Evolutionary conservation across 2,329 filamentous ascomycete genomes (phyloP), one percentile per base, ranked within the genome.

Genomic region (Leptodontidium sp.): DNA sequence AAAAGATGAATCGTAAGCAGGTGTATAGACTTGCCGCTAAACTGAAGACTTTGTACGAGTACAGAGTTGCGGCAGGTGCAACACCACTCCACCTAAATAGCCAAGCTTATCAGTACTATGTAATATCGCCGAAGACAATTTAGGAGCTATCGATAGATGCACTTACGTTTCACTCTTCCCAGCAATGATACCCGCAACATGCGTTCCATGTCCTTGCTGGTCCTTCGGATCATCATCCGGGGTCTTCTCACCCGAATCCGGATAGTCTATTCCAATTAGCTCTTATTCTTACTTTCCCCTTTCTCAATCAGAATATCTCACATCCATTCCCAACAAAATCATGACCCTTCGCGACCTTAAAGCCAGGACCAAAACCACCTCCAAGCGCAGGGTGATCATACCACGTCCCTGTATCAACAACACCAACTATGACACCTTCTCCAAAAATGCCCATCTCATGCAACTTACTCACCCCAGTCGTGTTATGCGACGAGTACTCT

Each of bases 331-430:
- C 85, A n/a, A 89, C 84, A 50, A 89, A 80, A 70, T 89, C 87
- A 45, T 81, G 81, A 24, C 89, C 88, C 67, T 84, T 85, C 2
- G 82, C 81, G 21, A 91, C 86, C 49, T 90, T 80, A 72, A 85
- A 90, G 15, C 83, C 86, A 0, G 81, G 74, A 1, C 88, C 89
- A 75, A 90, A 90, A 74, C 88, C 89, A 57, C 87, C 88, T 45
- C 89, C 89, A 0, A 91, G 83, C 26, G 87, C 87, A 1, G 88
- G 86, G 73, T 91, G 88, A 0, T 80, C 83, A 75, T 90, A 91
- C 75, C 91, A 88, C 61, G 89, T 77, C 14, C 81, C 81, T n/a
- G 77, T 79, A 67, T 74, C 72, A 29, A 71, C 35, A 40, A 84
- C 75, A 7, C 78, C 83, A 24, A 85, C 77, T 26, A 79, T 79